A percentile compares a stretch with the other conserved stretches of the same genome.
Evolutionary conservation across 2,329 filamentous ascomycete species (phyloP).

Genomic region (Metarhizium anisopliae): DNA sequence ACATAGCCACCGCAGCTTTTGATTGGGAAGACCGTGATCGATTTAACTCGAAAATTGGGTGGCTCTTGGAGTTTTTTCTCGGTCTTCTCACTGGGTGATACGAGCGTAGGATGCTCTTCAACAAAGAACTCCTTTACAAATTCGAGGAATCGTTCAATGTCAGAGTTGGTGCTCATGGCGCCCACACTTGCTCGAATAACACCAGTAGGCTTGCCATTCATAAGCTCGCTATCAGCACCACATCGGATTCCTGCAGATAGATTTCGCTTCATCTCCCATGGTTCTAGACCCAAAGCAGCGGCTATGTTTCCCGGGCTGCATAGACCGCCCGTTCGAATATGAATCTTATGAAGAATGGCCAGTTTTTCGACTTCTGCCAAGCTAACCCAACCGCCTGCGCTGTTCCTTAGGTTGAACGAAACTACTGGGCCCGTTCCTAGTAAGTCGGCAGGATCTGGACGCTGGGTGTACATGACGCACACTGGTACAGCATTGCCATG

Average conservation of each 20-base stretch:
- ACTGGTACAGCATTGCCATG: slow-evolving; percentile 62
- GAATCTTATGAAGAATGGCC: slow-evolving; percentile 67
- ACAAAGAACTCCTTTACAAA: slow-evolving; percentile 66
- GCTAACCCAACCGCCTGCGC: slow-evolving; percentile 64
- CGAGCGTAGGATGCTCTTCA: slow-evolving; percentile 6
- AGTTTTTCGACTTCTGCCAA: slow-evolving; percentile 83
- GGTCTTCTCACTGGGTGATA: background rate
- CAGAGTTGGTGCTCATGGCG: slow-evolving; percentile 73
- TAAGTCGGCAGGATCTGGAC: slow-evolving; percentile 14
- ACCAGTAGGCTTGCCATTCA: slow-evolving; percentile 79
- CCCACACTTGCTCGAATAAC: slow-evolving; percentile 79
- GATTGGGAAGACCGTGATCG: slow-evolving; percentile 75
- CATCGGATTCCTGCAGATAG: slow-evolving; percentile 81
- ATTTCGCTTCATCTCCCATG: slow-evolving; percentile 76
- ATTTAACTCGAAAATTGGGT: slow-evolving; percentile 37
- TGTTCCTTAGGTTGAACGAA: slow-evolving; percentile 72
- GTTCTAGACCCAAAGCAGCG: slow-evolving; percentile 58
- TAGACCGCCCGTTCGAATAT: slow-evolving; percentile 78
- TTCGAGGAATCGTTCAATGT: slow-evolving; percentile 61
- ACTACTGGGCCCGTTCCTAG: slow-evolving; percentile 61
- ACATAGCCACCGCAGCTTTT: slow-evolving; percentile 83
- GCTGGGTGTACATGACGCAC: slow-evolving; percentile 54
- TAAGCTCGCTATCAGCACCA: slow-evolving; percentile 71
- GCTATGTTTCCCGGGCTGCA: slow-evolving; percentile 90
- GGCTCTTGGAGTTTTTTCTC: background rate